Evolutionary conservation across 257 asterid genomes (phyloP).

Genomic region (Handroanthus guayacan): DNA sequence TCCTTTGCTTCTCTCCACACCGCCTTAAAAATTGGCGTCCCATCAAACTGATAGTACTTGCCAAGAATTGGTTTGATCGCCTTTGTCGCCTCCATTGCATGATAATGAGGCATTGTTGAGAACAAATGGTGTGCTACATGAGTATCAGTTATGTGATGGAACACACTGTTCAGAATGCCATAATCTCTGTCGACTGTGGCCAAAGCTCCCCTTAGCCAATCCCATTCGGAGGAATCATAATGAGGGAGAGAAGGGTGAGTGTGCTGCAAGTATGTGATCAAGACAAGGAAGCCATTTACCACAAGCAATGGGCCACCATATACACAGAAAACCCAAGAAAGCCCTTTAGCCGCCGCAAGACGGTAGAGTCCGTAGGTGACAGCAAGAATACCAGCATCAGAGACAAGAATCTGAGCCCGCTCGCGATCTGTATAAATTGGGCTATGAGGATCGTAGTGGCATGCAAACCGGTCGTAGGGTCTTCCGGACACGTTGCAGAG

Average conservation of each 20-base stretch:
- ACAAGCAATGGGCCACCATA: conserved; percentile 72
- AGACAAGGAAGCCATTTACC: conserved; percentile 78
- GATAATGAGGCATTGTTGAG: conserved; percentile 90
- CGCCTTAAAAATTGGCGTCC: conserved; percentile 67
- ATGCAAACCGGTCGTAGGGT: conserved; percentile 73
- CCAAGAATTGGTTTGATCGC: conserved; percentile 80
- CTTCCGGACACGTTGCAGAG: conserved; percentile 77
- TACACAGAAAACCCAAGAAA: conserved; percentile 58
- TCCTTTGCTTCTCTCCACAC: conserved; percentile 80
- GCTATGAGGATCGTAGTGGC: conserved; percentile 74
- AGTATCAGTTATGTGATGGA: conserved; percentile 82
- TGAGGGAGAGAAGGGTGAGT: conserved; percentile 86
- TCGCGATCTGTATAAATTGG: conserved; percentile 81
- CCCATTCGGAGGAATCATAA: conserved; percentile 85
- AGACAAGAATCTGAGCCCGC: conserved; percentile 64
- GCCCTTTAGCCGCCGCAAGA: conserved; percentile 62
- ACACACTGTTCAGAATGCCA: conserved; percentile 72
- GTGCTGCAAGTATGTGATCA: conserved; percentile 85
- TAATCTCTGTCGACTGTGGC: conserved; percentile 82
- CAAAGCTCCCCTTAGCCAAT: conserved; percentile 84
- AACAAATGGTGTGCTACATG: conserved; percentile 86
- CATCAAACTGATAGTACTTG: conserved; percentile 73
- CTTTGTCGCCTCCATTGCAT: conserved; percentile 87
- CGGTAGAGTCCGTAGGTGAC: conserved; percentile 55
- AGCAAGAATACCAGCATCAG: conserved; percentile 68